Base-by-base conservation (phyloP, 805 yeast genomes). In the Nakazawaea sp. region DNA sequence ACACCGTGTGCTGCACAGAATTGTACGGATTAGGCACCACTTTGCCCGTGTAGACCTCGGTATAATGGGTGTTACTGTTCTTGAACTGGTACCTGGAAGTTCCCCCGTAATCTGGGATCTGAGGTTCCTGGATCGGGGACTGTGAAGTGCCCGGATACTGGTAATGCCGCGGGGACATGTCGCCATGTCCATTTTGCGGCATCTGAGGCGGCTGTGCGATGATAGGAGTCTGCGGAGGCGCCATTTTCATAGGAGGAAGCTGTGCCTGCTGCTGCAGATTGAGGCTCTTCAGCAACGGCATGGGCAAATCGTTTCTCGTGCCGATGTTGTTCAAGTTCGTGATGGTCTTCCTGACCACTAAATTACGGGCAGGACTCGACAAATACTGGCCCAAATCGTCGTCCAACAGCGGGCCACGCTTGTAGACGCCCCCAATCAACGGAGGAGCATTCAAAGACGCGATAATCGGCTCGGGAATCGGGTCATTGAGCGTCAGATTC, bases 391-490 rank as follows among this genome's bases (percentile, higher is more conserved):
- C 95, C 39, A 83, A 70, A 52, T 90, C 96, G 53, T 88, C 96
- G 39, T 80, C 78, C 30, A 78, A 77, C 45, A 78, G 77, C 26
- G 79, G 75, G 1, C 85, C 83, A 43, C 90, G 74, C 43, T 80
- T 60, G 57, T 85, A 90, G 7, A 92, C 96, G 21, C 85, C 92
- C 20, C 98, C 98, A 25, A 84, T 77, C 21, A 88, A 57, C n/a
- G 98, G 97, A 11, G 97, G 97, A 0, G 96, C 94, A 47, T 85
- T 79, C 45, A 81, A 71, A 17, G 81, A 83, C 8, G 92, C 90
- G 49, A 78, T 78, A 2, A 78, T 72, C 3, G 97, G 92, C 38
- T 80, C 84, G 1, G 96, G 95, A 30, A 83, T 70, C 10, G 83
- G 78, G 66, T 85, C 89, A 24, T 71, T 69, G 5, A 75, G 72